Conservation (phyloP, 805 yeast genomes). For the Saturnispora diversa region DNA sequence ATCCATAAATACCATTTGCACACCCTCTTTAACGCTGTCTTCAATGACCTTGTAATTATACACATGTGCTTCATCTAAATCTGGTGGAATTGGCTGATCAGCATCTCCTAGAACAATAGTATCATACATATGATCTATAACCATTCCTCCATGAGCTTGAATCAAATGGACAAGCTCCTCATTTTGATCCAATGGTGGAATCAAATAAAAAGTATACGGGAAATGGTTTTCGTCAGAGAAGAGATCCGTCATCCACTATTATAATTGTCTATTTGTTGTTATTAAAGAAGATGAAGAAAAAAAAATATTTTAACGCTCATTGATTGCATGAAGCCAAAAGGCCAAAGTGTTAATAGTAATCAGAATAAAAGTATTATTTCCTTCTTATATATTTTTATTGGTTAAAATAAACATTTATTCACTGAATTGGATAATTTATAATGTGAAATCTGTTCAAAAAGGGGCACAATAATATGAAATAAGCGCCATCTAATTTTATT, state of each 20-base stretch:
- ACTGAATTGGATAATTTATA: too few relatives aligned
- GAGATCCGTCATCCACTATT: conserved; percentile 1
- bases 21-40: conserved; percentile 16
- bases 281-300: background rate
- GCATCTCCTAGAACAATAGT: conserved; percentile 15
- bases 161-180: conserved; percentile 11
- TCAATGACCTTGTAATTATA: conserved; percentile 16
- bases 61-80: conserved; percentile 14
- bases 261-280: background rate
- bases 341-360: too few relatives aligned
- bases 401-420: too few relatives aligned
- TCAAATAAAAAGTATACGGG: conserved; percentile 18
- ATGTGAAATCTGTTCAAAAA: too few relatives aligned
- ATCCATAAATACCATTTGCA: conserved; percentile 14
- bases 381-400: too few relatives aligned
- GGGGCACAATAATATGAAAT: too few relatives aligned
- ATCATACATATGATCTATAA: conserved; percentile 13
- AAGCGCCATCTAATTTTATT: too few relatives aligned
- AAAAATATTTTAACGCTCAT: background rate
- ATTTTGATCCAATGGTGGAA: conserved; percentile 15
- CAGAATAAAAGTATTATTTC: too few relatives aligned
- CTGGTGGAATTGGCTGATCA: conserved; percentile 10
- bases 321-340: too few relatives aligned
- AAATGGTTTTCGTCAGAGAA: conserved; percentile 4
- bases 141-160: conserved; percentile 17